Conservation (phyloP, 352 stramenopile species). For the Globisporangium rhizosaccharum region DNA sequence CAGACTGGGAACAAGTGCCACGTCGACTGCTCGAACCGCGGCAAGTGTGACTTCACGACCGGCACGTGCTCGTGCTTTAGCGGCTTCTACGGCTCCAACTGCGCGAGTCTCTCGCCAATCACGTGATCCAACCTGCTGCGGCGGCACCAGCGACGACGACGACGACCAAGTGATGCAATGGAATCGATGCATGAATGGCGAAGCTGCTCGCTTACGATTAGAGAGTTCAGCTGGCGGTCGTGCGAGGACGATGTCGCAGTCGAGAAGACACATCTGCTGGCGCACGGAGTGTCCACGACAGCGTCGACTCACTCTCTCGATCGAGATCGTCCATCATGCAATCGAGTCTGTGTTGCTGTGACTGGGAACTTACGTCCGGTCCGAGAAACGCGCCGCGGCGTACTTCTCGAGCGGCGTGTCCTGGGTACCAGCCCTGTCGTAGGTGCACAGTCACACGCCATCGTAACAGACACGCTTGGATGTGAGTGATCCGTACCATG, state of each 20-base stretch:
- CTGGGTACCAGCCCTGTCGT: constrained; percentile 36
- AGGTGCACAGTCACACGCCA: not conserved
- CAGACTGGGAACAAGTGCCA: constrained; percentile 55
- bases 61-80: constrained; percentile 65
- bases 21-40: constrained; percentile 73
- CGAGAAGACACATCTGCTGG: too few relatives aligned
- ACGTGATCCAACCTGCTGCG: not conserved
- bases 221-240: too few relatives aligned
- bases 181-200: not conserved
- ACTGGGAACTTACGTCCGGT: constrained; percentile 34
- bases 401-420: constrained; percentile 67
- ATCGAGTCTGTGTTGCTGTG: not conserved
- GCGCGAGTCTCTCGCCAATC: constrained; percentile 60
- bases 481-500: not conserved
- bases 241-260: not conserved
- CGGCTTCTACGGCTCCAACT: constrained; percentile 79
- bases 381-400: constrained; percentile 34
- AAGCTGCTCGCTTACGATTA: not conserved
- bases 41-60: constrained; percentile 63
- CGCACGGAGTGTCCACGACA: too few relatives aligned
- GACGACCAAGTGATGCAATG: not conserved
- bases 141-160: not conserved
- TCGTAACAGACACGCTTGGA: not conserved
- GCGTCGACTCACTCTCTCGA: not conserved
- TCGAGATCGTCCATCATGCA: not conserved